Percentiles rank a stretch among this genome's conserved stretches.
Evolutionary conservation across 257 asterid species (phyloP).

Genomic region (Cinchona pubescens): DNA sequence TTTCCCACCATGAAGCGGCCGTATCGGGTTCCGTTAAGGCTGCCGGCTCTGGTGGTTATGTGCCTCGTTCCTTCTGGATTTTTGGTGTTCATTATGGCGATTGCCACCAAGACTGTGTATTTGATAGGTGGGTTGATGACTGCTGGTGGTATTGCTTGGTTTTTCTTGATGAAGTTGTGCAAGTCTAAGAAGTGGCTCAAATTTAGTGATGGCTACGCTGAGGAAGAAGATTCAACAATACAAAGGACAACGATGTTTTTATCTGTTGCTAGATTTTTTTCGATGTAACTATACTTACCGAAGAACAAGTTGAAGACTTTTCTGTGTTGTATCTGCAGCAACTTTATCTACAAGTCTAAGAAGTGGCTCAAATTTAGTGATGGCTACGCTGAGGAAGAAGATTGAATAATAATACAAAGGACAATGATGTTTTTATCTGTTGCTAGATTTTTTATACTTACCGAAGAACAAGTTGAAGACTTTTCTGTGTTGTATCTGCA

Average conservation of each 20-base stretch:
- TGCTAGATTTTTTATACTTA: neutral
- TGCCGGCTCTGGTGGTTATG: slow-evolving; percentile 46
- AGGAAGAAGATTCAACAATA: no score
- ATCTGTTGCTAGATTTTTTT: neutral
- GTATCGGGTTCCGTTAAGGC: slow-evolving; percentile 42
- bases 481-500: no score
- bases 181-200: slow-evolving; percentile 41
- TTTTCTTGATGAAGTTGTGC: slow-evolving; percentile 46
- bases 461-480: neutral
- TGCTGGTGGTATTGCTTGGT: slow-evolving; percentile 47
- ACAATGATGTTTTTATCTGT: neutral
- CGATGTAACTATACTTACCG: neutral
- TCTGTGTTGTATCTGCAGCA: no score
- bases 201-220: slow-evolving; percentile 21
- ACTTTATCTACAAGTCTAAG: slow-evolving; percentile 43
- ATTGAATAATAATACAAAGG: neutral
- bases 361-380: slow-evolving; percentile 37
- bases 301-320: neutral
- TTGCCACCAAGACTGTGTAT: slow-evolving; percentile 50
- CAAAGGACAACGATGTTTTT: neutral
- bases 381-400: slow-evolving; percentile 10
- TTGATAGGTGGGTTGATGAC: slow-evolving; percentile 53
- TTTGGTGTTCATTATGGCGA: slow-evolving; percentile 49
- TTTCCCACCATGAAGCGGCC: slow-evolving; percentile 41
- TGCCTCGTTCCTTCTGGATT: slow-evolving; percentile 58